These are phyloP conservation scores for Coix lacrymajobi DNA, from an alignment of 176 grass and related monocot genomes.

Conservation along the genomic window DNA sequence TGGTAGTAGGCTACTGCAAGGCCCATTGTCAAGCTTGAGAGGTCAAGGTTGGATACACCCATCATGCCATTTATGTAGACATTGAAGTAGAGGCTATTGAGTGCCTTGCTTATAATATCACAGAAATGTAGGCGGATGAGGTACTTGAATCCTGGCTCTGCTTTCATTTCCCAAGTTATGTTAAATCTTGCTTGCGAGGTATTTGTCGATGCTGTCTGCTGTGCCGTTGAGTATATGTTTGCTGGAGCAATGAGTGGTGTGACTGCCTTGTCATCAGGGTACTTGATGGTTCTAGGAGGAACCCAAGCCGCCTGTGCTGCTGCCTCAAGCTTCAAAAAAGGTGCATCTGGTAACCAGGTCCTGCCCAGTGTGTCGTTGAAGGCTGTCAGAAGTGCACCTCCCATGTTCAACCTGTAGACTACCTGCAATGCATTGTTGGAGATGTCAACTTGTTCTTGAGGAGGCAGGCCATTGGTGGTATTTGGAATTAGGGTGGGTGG, in stretches of 20 bases:
- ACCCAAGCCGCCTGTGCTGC: constrained; percentile 50
- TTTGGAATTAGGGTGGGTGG: constrained; percentile 69
- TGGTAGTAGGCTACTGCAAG: constrained; percentile 81
- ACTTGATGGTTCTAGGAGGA: constrained; percentile 64
- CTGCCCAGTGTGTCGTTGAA: constrained; percentile 71
- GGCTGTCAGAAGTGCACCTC: constrained; percentile 48
- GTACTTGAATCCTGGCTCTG: constrained; percentile 74
- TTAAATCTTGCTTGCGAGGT: constrained; percentile 63
- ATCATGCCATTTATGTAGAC: constrained; percentile 82
- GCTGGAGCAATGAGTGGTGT: constrained; percentile 71
- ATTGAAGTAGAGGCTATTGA: constrained; percentile 83
- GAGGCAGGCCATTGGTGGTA: constrained; percentile 39
- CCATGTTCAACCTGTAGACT: constrained; percentile 76
- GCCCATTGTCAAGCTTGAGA: constrained; percentile 68
- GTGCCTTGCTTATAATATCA: constrained; percentile 82
- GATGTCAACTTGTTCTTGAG: constrained; percentile 44
- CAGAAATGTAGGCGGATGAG: constrained; percentile 81
- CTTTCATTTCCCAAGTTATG: constrained; percentile 71
- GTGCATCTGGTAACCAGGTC: constrained; percentile 60
- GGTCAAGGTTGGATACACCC: constrained; percentile 59
- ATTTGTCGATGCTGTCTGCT: constrained; percentile 68
- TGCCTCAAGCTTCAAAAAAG: constrained; percentile 57
- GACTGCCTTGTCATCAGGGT: constrained; percentile 60
- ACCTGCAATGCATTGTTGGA: constrained; percentile 73
- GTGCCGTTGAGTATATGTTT: constrained; percentile 65